phyloP scores from a whole-genome alignment of 257 asterid genomes.

The Handroanthus guayacan region DNA sequence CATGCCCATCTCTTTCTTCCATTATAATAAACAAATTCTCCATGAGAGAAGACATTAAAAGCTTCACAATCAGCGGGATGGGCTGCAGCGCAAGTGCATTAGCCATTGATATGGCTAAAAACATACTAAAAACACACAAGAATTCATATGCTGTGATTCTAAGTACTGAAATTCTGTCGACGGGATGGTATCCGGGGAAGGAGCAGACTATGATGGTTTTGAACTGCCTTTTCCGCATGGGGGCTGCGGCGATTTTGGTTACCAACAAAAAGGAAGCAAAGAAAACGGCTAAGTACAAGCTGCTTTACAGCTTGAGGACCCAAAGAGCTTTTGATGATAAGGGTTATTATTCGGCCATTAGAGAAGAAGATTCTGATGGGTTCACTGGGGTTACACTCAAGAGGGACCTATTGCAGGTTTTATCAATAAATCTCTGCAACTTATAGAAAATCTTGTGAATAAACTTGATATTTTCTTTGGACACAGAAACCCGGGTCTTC shows the following conservation, averaged over 20 bases:
- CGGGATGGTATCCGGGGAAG: slow-evolving; percentile 87
- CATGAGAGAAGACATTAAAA: slow-evolving; percentile 69
- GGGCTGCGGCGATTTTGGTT: slow-evolving; percentile 70
- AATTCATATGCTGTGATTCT: slow-evolving; percentile 65
- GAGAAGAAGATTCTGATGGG: slow-evolving; percentile 83
- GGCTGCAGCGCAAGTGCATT: slow-evolving; percentile 91
- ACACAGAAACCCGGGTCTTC: background rate
- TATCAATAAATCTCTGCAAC: background rate
- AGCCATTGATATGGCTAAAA: slow-evolving; percentile 67
- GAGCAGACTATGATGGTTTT: slow-evolving; percentile 63
- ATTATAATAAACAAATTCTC: slow-evolving; percentile 52
- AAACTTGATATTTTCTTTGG: background rate
- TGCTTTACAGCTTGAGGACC: slow-evolving; percentile 57
- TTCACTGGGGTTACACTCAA: slow-evolving; percentile 69
- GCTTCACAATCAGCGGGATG: slow-evolving; percentile 81
- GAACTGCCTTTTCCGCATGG: slow-evolving; percentile 80
- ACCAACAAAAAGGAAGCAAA: slow-evolving; percentile 54
- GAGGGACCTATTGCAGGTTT: slow-evolving; percentile 65
- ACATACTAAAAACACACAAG: slow-evolving; percentile 53
- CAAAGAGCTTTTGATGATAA: slow-evolving; percentile 79
- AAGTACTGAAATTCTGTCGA: slow-evolving; percentile 82
- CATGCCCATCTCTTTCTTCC: slow-evolving; percentile 74
- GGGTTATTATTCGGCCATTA: slow-evolving; percentile 60
- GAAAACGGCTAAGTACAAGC: slow-evolving; percentile 58
- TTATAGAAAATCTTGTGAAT: background rate